Conservation (phyloP, 2,329 filamentous ascomycete species). For the Leptoxyphium fumago region DNA sequence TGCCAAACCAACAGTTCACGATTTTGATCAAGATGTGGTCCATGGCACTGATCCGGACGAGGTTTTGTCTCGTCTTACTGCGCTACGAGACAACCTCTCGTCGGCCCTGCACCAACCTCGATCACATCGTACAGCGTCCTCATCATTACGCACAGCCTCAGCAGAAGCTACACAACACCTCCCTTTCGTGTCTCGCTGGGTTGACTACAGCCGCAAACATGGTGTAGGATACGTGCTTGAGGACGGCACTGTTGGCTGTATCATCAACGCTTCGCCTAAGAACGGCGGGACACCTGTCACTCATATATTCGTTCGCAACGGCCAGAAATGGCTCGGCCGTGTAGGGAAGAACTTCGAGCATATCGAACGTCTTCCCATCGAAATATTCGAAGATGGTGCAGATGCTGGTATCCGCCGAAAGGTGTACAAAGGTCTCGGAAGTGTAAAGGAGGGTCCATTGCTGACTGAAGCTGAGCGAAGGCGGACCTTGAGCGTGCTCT, state of each 20-base stretch:
- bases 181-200: constrained; percentile 59
- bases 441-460: constrained; percentile 16
- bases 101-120: constrained; percentile 24
- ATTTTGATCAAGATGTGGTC: constrained; percentile 11
- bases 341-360: constrained; percentile 46
- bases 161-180: constrained; percentile 32
- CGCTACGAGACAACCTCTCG: constrained; percentile 31
- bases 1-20: constrained; percentile 11
- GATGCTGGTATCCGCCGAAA: constrained; percentile 43
- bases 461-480: constrained; percentile 30
- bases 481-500: constrained; percentile 43
- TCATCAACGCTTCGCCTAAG: constrained; percentile 31
- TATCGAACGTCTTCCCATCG: constrained; percentile 34
- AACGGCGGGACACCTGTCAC: constrained; percentile 45
- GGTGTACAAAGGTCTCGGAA: constrained; percentile 38
- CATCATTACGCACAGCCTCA: constrained; percentile 17
- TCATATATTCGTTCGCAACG: constrained; percentile 56
- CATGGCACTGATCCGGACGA: constrained; percentile 28
- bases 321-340: constrained; percentile 47
- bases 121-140: constrained; percentile 21
- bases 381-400: constrained; percentile 60
- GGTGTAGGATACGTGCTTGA: constrained; percentile 73
- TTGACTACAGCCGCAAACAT: constrained; percentile 79
- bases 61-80: constrained; percentile 30
- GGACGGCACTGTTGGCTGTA: constrained; percentile 63